Evolutionary conservation across 192 early-diverging fungal genomes (phyloP), one percentile per base, ranked within the genome.

Genomic region (Nowakowskiella sp.): DNA sequence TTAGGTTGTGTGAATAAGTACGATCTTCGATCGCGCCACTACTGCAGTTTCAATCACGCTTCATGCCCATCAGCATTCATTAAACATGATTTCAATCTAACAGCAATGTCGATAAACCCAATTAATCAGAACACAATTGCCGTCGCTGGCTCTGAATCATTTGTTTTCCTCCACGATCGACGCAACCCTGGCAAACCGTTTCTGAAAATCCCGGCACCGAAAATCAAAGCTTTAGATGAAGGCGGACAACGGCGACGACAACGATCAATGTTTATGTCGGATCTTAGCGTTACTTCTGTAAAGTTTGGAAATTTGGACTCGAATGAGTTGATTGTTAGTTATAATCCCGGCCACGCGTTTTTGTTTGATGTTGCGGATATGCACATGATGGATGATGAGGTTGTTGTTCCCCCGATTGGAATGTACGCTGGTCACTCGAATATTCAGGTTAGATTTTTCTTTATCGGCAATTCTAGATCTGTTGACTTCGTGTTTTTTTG

Each of bases 71-170:
- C 36, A 13, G 13, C 36, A 13, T 19, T 39, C 36, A 19, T 39
- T 13, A 19, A 39, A 13, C 13, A 19, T 39, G 19, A 39, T 19
- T 39, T 76, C 6, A 72, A 77, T 22, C 28, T 81, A 0, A 66
- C 80, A 51, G 65, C 72, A 0, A 48, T 83, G 43, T 58, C 70
- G 7, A 32, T 77, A 1, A 81, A 83, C 45, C 44, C 58, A 28
- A 59, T 72, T 19, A 48, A 68, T 1, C 56, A 71, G 21, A 57
- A 69, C 4, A 67, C 76, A 46, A 78, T 85, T 66, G 81, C 73
- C 6, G 69, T 80, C 13, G 83, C 67, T 6, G 83, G 83, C 0
- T n/a, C n/a, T 26, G 30, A 57, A 9, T 53, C 55, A 0, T n/a
- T 57, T 21, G 22, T 57, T 13, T 55, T 29, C 51, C 9, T 59